These are phyloP conservation scores for Arxiozyma slooffiae DNA, from an alignment of 1,139 yeast genomes.

Conservation along the genomic window DNA sequence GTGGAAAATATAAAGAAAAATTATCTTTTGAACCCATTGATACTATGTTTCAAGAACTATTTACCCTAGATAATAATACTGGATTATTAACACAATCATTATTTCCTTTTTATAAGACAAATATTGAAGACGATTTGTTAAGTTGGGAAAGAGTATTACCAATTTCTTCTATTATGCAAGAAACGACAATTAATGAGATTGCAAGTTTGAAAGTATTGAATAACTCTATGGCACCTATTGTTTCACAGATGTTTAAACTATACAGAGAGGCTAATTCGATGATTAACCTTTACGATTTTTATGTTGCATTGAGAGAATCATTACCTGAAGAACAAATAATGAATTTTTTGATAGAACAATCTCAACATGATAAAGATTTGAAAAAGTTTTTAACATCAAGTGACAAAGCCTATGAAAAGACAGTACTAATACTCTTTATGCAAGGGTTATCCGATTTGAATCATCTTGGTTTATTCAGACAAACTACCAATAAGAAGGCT, in stretches of 20 bases:
- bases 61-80: constrained; percentile 28
- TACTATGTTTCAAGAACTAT: constrained; percentile 28
- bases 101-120: constrained; percentile 25
- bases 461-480: constrained; percentile 44
- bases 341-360: constrained; percentile 27
- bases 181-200: constrained; percentile 2
- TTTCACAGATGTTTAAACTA: constrained; percentile 52
- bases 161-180: constrained; percentile 4
- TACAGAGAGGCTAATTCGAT: constrained; percentile 73
- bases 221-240: constrained; percentile 38
- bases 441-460: constrained; percentile 50
- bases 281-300: constrained; percentile 71
- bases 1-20: constrained; percentile 14
- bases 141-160: constrained; percentile 25
- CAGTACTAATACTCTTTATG: constrained; percentile 46
- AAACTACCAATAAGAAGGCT: constrained; percentile 38
- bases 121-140: constrained; percentile 27
- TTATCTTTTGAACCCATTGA: constrained; percentile 26
- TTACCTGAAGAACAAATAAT: constrained; percentile 37
- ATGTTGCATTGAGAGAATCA: constrained; percentile 54
- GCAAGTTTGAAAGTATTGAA: constrained; percentile 17
- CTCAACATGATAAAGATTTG: constrained; percentile 22
- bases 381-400: constrained; percentile 16
- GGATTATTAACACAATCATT: constrained; percentile 27
- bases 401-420: constrained; percentile 41